Percentiles rank a stretch among this genome's conserved stretches.
phyloP scores from a whole-genome alignment of 2,329 filamentous ascomycete species.

The Emergomyces pasteurianus region DNA sequence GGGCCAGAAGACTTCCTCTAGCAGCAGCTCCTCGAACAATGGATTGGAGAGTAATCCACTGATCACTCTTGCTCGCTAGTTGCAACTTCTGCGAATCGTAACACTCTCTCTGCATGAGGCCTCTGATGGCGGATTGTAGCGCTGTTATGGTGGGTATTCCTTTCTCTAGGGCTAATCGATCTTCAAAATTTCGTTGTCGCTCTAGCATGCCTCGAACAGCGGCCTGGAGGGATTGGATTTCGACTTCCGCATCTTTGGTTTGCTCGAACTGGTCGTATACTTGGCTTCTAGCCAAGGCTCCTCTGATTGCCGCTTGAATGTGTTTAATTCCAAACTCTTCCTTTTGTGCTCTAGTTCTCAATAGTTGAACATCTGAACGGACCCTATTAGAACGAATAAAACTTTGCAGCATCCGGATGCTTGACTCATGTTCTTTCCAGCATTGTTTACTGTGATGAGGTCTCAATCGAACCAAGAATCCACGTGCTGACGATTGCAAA shows the following conservation, averaged over 20 bases:
- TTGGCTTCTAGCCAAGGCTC: conserved; percentile 31
- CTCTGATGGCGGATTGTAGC: conserved; percentile 10
- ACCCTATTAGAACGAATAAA: conserved; percentile 50
- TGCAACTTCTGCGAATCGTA: conserved; percentile 29
- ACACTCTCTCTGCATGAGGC: conserved; percentile 24
- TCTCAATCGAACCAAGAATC: conserved; percentile 57
- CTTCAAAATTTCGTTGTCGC: conserved; percentile 14
- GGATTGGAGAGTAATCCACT: conserved; percentile 36
- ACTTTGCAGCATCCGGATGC: conserved; percentile 71
- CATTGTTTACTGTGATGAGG: conserved; percentile 53
- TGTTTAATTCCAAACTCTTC: conserved; percentile 34
- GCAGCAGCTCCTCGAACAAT: conserved; percentile 29
- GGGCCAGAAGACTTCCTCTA: conserved; percentile 17
- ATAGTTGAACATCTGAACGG: conserved; percentile 30
- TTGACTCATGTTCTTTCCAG: conserved; percentile 59
- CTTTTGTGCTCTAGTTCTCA: conserved; percentile 28
- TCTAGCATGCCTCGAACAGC: conserved; percentile 29
- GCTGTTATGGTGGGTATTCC: conserved; percentile 19
- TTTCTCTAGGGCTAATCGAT: conserved; percentile 16
- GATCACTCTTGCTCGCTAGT: conserved; percentile 29
- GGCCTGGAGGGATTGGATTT: conserved; percentile 45
- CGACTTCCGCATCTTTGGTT: conserved; percentile 51
- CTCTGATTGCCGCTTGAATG: conserved; percentile 46
- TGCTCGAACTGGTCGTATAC: conserved; percentile 44
- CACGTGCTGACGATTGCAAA: conserved; percentile 68